A percentile compares a stretch with the other conserved stretches of the same genome.
These are phyloP conservation scores for Vigna mungo DNA, from an alignment of 306 rosid genomes.

Conservation along the genomic window DNA sequence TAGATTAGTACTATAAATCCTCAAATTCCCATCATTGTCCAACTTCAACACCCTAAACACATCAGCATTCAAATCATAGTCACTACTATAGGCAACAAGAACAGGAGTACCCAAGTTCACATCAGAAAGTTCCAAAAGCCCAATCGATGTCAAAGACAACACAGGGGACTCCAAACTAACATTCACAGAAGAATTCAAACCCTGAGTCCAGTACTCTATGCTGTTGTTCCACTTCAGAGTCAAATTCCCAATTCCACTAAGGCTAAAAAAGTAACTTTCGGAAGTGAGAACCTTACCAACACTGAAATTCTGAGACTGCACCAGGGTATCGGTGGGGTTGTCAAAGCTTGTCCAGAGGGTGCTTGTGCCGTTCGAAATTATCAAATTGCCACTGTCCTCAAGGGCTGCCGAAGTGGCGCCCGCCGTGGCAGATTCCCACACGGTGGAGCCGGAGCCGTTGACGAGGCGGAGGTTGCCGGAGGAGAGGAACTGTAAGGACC, in stretches of 20 bases:
- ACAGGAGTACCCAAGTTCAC: conserved; percentile 34
- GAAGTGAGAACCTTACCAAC: conserved; percentile 53
- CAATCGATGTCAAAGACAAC: conserved; percentile 51
- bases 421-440: conserved; percentile 70
- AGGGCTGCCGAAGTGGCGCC: conserved; percentile 61
- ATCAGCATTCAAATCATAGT: conserved; percentile 54
- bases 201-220: conserved; percentile 60
- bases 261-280: conserved; percentile 59
- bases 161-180: conserved; percentile 51
- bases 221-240: conserved; percentile 64
- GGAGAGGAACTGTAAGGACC: conserved; percentile 57
- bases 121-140: conserved; percentile 62
- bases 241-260: conserved; percentile 54
- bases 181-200: conserved; percentile 59
- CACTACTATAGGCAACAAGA: conserved; percentile 68
- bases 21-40: conserved; percentile 74
- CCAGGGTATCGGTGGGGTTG: conserved; percentile 65
- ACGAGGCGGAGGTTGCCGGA: conserved; percentile 66
- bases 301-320: conserved; percentile 67
- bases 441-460: conserved; percentile 61
- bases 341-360: conserved; percentile 74
- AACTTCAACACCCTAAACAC: conserved; percentile 63
- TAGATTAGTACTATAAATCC: conserved; percentile 58
- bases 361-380: conserved; percentile 45
- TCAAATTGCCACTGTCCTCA: conserved; percentile 59